Conservation (phyloP, 1,284 basidiomycete species). For the Gomphus sp. region DNA sequence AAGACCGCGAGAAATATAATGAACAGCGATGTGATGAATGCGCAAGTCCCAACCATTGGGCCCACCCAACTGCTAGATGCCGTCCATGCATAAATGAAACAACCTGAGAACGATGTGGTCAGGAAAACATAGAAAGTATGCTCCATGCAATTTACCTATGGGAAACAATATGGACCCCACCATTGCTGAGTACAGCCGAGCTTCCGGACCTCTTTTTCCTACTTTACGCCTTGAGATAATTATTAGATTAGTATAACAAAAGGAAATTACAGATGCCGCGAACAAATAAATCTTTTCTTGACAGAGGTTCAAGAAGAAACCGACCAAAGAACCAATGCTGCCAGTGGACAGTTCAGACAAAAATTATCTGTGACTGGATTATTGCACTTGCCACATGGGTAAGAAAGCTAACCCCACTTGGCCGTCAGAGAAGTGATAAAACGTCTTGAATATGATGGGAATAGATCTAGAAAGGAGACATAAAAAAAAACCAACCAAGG, state of each 20-base stretch:
- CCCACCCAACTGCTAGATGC: conserved; percentile 51
- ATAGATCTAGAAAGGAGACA: conserved; percentile 37
- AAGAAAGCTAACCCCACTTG: conserved; percentile 55
- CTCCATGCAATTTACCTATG: conserved; percentile 40
- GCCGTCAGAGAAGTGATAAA: conserved; percentile 61
- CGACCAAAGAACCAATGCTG: conserved; percentile 56
- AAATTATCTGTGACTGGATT: background rate
- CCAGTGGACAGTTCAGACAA: background rate
- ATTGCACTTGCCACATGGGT: conserved; percentile 41
- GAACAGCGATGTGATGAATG: conserved; percentile 26
- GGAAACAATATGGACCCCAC: conserved; percentile 55
- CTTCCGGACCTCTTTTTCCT: conserved; percentile 54
- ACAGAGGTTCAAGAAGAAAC: conserved; percentile 46
- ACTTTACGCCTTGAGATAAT: conserved; percentile 38
- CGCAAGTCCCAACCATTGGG: conserved; percentile 38
- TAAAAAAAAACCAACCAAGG: background rate
- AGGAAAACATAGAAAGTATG: conserved; percentile 18
- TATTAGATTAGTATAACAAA: background rate
- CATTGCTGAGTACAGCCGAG: conserved; percentile 61
- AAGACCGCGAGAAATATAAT: conserved; percentile 60
- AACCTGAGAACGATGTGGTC: background rate
- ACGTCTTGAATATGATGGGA: conserved; percentile 44
- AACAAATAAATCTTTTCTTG: conserved; percentile 63
- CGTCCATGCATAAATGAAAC: conserved; percentile 48
- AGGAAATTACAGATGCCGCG: conserved; percentile 14